Evolutionary conservation across 306 rosid species (phyloP), one percentile per base, ranked within the genome.

Genomic region (Trifolium dubium): DNA sequence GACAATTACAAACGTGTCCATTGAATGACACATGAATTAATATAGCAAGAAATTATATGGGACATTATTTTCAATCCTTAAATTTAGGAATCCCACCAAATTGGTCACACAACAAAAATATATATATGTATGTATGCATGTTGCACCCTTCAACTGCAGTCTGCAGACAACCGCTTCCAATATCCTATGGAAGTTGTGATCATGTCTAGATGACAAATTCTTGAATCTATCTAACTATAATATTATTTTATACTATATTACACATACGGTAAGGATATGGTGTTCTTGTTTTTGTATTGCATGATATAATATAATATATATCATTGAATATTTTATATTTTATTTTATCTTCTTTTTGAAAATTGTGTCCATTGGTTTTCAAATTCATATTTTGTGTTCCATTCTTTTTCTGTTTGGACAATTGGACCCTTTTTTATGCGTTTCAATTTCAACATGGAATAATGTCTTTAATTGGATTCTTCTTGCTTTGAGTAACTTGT

Each of bases 401-500:
- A 70, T 59, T 2, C 5, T 28, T 73, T 65, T 34, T 72, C 53
- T 77, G 77, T 3, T 72, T 18, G 29, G 31, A 62, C 47, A 74
- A 2, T 72, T 18, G 29, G 31, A 62, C 47, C 43, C 17, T 28
- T 23, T 56, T 61, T 58, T 10, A 46, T 35, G 35, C 14, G 30
- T 13, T 46, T 34, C 46, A 18, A 41, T 6, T 34, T 62, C 46
- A 9, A 47, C 8, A 13, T 12, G 67, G 17, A 8, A 39, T n/a
- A n/a, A 13, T 58, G 6, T 30, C 17, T 60, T 49, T 49, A 53
- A 73, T 18, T 71, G 41, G 41, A 32, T 32, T 31, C 11, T 60
- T 31, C 11, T 60, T 76, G 69, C 73, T 69, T 46, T 41, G 28
- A 63, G 29, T 78, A 72, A 73, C 74, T 49, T 63, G 23, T 39